Evolutionary conservation across 1,284 basidiomycete genomes (phyloP).

Genomic region (Cutaneotrichosporon cutaneum): DNA sequence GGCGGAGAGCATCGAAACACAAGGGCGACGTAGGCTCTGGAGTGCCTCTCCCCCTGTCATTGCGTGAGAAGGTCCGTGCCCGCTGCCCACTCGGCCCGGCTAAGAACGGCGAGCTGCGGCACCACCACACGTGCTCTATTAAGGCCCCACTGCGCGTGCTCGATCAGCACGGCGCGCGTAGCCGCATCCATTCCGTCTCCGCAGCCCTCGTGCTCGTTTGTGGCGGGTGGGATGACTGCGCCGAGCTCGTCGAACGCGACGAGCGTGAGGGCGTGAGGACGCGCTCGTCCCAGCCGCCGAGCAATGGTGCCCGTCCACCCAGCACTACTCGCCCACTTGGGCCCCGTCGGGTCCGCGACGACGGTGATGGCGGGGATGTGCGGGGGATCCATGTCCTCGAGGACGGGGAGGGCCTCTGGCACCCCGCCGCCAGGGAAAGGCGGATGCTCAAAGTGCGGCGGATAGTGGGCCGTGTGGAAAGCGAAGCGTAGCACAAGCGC

Average conservation of each 20-base stretch:
- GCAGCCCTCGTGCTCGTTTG: background rate
- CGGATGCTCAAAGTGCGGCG: background rate
- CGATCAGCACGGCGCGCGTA: background rate
- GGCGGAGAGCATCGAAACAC: too few relatives aligned
- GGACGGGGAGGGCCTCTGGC: background rate
- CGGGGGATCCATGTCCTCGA: background rate
- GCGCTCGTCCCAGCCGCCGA: background rate
- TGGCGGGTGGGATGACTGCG: background rate
- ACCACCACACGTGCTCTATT: background rate
- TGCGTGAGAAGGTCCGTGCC: background rate
- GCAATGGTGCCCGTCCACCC: background rate
- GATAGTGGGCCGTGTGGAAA: background rate
- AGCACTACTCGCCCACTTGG: background rate
- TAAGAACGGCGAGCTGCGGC: background rate
- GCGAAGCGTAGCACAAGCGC: background rate
- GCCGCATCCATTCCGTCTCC: background rate
- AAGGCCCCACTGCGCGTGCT: background rate
- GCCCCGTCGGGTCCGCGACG: background rate
- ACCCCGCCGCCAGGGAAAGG: background rate
- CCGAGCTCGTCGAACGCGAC: conserved; percentile 2
- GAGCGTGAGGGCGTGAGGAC: background rate
- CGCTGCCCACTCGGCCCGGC: background rate
- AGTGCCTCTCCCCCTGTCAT: background rate
- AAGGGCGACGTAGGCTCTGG: too few relatives aligned
- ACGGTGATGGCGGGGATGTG: background rate